Conservation (phyloP, 495 filamentous ascomycete species). For the Penicillium flavigenum region DNA sequence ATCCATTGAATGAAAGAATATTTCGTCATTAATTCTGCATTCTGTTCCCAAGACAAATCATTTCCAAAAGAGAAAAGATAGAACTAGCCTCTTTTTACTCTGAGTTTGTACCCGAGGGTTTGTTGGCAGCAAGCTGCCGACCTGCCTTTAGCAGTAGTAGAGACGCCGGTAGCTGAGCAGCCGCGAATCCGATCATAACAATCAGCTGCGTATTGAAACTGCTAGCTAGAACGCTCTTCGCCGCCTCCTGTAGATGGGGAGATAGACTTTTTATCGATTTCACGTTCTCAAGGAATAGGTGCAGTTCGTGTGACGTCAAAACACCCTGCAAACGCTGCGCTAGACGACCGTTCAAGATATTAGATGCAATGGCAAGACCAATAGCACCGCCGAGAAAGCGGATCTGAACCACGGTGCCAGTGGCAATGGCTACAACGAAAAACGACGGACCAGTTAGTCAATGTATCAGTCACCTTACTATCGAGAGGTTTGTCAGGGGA, state of each 20-base stretch:
- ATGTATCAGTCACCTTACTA: background rate
- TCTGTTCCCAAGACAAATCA: background rate
- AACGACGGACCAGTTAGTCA: background rate
- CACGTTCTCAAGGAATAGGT: slow-evolving; percentile 29
- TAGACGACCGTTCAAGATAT: slow-evolving; percentile 34
- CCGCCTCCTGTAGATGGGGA: slow-evolving; percentile 13
- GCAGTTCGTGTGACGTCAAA: slow-evolving; percentile 22
- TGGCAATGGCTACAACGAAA: slow-evolving; percentile 44
- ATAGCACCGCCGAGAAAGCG: slow-evolving; percentile 59
- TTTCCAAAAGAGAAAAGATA: background rate
- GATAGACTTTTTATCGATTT: slow-evolving; percentile 14
- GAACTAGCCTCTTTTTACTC: too few species aligned
- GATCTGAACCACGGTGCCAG: slow-evolving; percentile 55
- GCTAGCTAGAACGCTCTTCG: slow-evolving; percentile 21
- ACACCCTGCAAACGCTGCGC: slow-evolving; percentile 20
- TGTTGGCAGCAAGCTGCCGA: slow-evolving; percentile 20
- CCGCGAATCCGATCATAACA: slow-evolving; percentile 37
- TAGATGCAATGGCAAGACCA: slow-evolving; percentile 47
- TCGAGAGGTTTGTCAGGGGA: background rate
- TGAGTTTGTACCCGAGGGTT: background rate
- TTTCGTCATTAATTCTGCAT: background rate
- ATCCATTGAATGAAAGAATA: background rate
- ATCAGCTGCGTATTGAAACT: slow-evolving; percentile 29
- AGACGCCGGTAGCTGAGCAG: slow-evolving; percentile 23
- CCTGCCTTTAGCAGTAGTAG: slow-evolving; percentile 24